Evolutionary conservation across 805 yeast species (phyloP).

Genomic region (Naumovozyma dairenensis): DNA sequence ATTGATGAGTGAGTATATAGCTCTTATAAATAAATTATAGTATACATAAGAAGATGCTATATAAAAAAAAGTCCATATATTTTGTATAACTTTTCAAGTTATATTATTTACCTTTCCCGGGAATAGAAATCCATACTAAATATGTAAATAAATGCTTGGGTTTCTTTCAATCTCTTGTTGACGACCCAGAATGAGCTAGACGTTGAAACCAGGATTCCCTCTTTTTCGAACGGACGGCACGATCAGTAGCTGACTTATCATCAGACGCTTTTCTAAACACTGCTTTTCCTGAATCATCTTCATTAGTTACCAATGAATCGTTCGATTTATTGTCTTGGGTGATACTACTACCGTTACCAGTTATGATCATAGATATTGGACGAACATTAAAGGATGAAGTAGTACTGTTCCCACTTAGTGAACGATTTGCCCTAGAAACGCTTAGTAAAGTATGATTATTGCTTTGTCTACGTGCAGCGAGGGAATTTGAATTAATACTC

Average conservation of each 20-base stretch:
- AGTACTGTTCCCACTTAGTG: constrained; percentile 17
- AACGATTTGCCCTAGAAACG: constrained; percentile 12
- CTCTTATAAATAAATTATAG: too few relatives aligned
- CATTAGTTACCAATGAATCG: constrained; percentile 11
- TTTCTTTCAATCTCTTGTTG: background rate
- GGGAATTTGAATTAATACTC: constrained; percentile 9
- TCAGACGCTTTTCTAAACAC: background rate
- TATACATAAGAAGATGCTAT: too few relatives aligned
- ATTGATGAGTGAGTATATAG: too few relatives aligned
- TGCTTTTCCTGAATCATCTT: background rate
- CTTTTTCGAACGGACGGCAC: constrained; percentile 22
- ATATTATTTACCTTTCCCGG: too few relatives aligned
- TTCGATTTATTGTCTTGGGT: constrained; percentile 14
- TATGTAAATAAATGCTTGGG: too few relatives aligned
- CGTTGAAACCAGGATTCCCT: constrained; percentile 39
- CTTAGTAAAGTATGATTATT: constrained; percentile 9
- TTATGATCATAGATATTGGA: constrained; percentile 16
- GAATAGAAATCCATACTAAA: too few relatives aligned
- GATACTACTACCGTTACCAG: too few relatives aligned
- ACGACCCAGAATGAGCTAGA: constrained; percentile 31
- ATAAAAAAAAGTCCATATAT: too few relatives aligned
- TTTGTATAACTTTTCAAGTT: too few relatives aligned
- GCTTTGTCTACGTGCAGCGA: constrained; percentile 5
- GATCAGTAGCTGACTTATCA: constrained; percentile 4
- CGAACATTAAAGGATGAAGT: constrained; percentile 12